Percentiles rank a stretch among this genome's conserved stretches.
phyloP scores from a whole-genome alignment of 176 grass and related monocot genomes.

The Miscanthus lutarioriparius region DNA sequence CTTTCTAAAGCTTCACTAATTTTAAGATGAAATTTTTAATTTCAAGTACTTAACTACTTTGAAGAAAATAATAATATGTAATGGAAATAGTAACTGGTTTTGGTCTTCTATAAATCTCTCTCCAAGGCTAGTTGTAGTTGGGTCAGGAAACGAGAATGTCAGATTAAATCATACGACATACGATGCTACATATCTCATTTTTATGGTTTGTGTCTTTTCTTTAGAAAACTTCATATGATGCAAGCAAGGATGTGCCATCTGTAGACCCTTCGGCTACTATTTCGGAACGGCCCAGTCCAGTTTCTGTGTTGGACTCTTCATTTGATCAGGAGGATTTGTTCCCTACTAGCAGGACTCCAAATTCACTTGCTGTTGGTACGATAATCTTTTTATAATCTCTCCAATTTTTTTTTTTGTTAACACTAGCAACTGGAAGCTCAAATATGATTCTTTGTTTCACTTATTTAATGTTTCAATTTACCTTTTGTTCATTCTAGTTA shows the following conservation, averaged over 20 bases:
- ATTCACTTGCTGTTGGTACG: slow-evolving; percentile 52
- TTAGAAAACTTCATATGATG: slow-evolving; percentile 68
- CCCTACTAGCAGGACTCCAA: slow-evolving; percentile 33
- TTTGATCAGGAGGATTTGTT: slow-evolving; percentile 61
- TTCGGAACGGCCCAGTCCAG: slow-evolving; percentile 65
- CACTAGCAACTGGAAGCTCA: slow-evolving; percentile 20
- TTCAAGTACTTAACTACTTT: not conserved
- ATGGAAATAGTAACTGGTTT: not conserved
- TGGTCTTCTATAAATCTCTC: not conserved
- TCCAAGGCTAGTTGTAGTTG: not conserved
- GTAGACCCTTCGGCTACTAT: slow-evolving; percentile 43
- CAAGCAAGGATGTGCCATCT: slow-evolving; percentile 54
- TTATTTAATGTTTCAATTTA: not conserved
- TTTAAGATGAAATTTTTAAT: slow-evolving; percentile 18
- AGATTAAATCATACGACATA: not conserved
- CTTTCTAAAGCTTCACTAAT: slow-evolving; percentile 22
- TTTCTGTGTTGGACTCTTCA: slow-evolving; percentile 74
- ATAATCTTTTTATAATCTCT: slow-evolving; percentile 7
- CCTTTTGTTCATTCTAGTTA: not conserved
- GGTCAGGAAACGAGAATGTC: not conserved
- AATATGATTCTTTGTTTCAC: not conserved
- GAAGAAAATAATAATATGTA: not conserved
- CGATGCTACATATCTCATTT: slow-evolving; percentile 18
- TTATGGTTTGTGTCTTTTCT: slow-evolving; percentile 30
- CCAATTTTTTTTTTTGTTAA: slow-evolving; percentile 24